Evolutionary conservation across 106 monocot species (phyloP).

Genomic region (Dendrobium chrysotoxum): DNA sequence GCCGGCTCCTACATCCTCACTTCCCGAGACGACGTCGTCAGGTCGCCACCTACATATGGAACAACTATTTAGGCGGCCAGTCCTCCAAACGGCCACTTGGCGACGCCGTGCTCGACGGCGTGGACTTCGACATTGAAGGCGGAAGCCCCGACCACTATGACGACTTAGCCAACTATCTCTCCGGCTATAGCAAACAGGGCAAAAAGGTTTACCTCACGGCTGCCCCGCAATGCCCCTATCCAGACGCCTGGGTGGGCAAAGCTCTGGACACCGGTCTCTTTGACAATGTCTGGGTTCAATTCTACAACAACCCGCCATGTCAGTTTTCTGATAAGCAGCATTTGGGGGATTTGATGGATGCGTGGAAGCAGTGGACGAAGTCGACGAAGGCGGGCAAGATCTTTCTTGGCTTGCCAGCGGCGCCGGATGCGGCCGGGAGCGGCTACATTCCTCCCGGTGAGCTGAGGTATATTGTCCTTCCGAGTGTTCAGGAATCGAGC

Average conservation of each 20-base stretch:
- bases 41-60: conserved; percentile 16
- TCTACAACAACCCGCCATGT: conserved; percentile 26
- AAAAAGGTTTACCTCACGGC: conserved; percentile 21
- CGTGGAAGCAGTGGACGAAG: conserved; percentile 24
- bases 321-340: conserved; percentile 4
- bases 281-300: conserved; percentile 29
- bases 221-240: conserved; percentile 21
- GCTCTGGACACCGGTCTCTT: conserved; percentile 24
- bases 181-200: not conserved
- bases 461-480: conserved; percentile 14
- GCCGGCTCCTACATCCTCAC: conserved; percentile 17
- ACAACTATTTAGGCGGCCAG: conserved; percentile 24
- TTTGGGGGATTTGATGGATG: not conserved
- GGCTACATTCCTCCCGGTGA: conserved; percentile 15
- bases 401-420: conserved; percentile 21
- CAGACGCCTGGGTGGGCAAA: conserved; percentile 12
- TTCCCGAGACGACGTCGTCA: conserved; percentile 12
- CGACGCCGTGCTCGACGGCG: conserved; percentile 19
- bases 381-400: conserved; percentile 7
- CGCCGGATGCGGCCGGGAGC: conserved; percentile 19
- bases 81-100: conserved; percentile 11
- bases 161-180: conserved; percentile 13
- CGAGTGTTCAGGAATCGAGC: conserved; percentile 3
- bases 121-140: conserved; percentile 23
- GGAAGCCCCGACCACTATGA: conserved; percentile 15